phyloP scores from a whole-genome alignment of 371 early-diverging fungal genomes.

The Mucor piriformis region DNA sequence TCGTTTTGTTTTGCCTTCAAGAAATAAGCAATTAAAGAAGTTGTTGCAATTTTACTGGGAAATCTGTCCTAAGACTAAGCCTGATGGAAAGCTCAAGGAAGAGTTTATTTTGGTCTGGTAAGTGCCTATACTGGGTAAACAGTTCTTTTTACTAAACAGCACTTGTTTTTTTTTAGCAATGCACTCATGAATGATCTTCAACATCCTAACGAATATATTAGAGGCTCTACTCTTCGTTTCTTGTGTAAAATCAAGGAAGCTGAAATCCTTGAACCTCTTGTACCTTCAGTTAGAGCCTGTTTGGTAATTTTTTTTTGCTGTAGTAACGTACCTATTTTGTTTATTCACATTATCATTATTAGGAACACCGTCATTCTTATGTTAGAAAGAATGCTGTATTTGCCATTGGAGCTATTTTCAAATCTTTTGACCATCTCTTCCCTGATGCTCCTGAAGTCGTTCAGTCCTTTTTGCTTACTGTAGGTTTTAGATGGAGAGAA shows the following conservation, averaged over 20 bases:
- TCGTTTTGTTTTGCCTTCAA: constrained; percentile 92
- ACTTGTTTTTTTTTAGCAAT: constrained; percentile 63
- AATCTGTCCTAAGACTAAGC: constrained; percentile 89
- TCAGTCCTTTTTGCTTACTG: constrained; percentile 71
- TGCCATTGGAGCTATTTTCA: constrained; percentile 89
- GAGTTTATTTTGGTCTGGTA: constrained; percentile 97
- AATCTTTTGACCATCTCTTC: constrained; percentile 84
- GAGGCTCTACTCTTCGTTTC: constrained; percentile 94
- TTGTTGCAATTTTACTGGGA: constrained; percentile 96
- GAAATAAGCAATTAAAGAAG: constrained; percentile 95
- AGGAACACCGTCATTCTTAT: constrained; percentile 95
- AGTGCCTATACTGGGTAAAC: too few relatives aligned
- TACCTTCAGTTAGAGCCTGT: constrained; percentile 88
- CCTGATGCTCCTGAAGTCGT: constrained; percentile 96
- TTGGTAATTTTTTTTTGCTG: constrained; percentile 57
- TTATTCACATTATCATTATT: not conserved
- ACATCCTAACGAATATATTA: constrained; percentile 99
- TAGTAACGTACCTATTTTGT: not conserved
- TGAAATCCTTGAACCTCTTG: constrained; percentile 93
- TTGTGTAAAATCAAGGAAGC: constrained; percentile 93
- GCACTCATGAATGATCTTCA: constrained; percentile 96
- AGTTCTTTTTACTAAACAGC: not conserved
- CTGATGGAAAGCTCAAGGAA: constrained; percentile 92
- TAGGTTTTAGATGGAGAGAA: constrained; percentile 24
- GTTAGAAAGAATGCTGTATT: constrained; percentile 98